These are phyloP conservation scores for Suillus discolor DNA, from an alignment of 768 basidiomycete genomes.

Conservation along the genomic window DNA sequence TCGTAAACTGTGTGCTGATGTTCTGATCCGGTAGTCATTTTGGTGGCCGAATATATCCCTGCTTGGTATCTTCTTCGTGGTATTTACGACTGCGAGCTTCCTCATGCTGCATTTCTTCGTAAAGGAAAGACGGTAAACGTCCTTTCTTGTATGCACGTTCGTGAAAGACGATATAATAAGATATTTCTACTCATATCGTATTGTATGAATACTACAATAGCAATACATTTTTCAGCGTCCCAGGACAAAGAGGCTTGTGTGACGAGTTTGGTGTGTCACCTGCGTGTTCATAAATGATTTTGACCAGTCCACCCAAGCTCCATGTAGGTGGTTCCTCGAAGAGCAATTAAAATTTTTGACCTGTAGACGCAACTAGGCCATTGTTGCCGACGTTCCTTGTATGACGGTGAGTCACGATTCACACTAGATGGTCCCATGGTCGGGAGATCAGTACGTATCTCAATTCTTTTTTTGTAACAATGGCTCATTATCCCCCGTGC, in stretches of 20 bases:
- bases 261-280: not conserved
- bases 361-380: not conserved
- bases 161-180: not conserved
- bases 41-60: constrained; percentile 98
- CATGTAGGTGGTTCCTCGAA: not conserved
- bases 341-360: not conserved
- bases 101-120: constrained; percentile 86
- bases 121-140: constrained; percentile 59
- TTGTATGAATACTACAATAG: not conserved
- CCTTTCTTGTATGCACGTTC: not conserved
- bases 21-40: constrained; percentile 62
- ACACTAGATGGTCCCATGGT: not conserved
- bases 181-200: constrained; percentile 1
- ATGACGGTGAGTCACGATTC: not conserved
- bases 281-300: not conserved
- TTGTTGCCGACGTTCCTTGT: not conserved
- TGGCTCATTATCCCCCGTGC: not conserved
- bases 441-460: not conserved
- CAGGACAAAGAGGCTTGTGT: not conserved
- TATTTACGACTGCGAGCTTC: constrained; percentile 78
- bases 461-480: not conserved
- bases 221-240: not conserved
- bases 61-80: constrained; percentile 83
- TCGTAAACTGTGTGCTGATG: not conserved
- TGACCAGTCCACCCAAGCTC: not conserved